Percentiles rank a stretch among this genome's conserved stretches.
Conservation (phyloP, 371 early-diverging fungal species). For the Apophysomyces elegans region DNA sequence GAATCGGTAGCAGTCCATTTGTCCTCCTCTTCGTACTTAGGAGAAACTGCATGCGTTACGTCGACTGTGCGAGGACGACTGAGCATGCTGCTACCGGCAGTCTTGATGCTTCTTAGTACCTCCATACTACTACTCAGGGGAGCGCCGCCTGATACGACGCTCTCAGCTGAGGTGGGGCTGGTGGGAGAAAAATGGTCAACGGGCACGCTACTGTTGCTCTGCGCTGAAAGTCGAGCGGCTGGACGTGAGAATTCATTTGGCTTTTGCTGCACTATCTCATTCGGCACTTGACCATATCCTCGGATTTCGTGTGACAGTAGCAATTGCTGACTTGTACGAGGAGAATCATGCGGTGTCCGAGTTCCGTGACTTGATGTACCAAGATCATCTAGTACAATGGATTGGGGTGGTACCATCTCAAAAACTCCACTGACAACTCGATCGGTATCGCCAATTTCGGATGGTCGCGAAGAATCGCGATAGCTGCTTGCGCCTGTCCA, state of each 20-base stretch:
- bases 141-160: conserved; percentile 19
- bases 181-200: conserved; percentile 26
- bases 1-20: conserved; percentile 38
- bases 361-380: conserved; percentile 2
- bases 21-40: conserved; percentile 14
- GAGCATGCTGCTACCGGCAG: conserved; percentile 28
- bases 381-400: conserved; percentile 5
- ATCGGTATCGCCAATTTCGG: conserved; percentile 44
- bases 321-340: conserved; percentile 31
- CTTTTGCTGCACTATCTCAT: conserved; percentile 44
- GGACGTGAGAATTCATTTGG: conserved; percentile 48
- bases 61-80: background rate
- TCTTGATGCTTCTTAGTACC: conserved; percentile 41
- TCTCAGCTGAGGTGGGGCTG: conserved; percentile 14
- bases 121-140: conserved; percentile 44
- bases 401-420: conserved; percentile 14
- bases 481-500: conserved; percentile 11
- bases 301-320: conserved; percentile 17
- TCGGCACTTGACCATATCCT: conserved; percentile 39
- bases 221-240: conserved; percentile 24
- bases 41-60: conserved; percentile 21
- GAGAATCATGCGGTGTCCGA: conserved; percentile 25
- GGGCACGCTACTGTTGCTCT: conserved; percentile 20
- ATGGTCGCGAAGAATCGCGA: conserved; percentile 4
- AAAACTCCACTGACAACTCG: conserved; percentile 37